phyloP scores from a whole-genome alignment of 2,329 filamentous ascomycete species.

The Pseudovirgaria hyperparasitica region DNA sequence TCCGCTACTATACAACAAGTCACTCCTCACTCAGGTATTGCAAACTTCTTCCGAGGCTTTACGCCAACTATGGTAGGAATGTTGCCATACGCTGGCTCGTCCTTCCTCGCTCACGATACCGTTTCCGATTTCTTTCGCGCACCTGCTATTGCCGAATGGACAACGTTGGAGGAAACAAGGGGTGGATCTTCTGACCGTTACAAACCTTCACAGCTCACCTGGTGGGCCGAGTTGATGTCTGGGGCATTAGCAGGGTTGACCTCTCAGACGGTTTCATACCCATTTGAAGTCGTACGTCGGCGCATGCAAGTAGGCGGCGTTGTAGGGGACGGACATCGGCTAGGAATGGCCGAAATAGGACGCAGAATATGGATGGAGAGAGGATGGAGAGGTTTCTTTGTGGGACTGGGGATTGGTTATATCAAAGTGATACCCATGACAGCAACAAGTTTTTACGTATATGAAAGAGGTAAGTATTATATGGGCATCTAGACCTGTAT shows the following conservation, averaged over 20 bases:
- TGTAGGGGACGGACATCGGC: constrained; percentile 73
- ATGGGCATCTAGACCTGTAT: constrained; percentile 32
- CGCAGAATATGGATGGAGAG: constrained; percentile 60
- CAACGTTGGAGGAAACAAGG: constrained; percentile 52
- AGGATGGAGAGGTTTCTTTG: constrained; percentile 74
- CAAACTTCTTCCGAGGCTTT: constrained; percentile 95
- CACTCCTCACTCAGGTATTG: constrained; percentile 53
- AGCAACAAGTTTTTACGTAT: constrained; percentile 58
- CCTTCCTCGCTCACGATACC: constrained; percentile 90
- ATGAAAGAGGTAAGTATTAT: constrained; percentile 49
- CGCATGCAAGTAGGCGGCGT: constrained; percentile 95
- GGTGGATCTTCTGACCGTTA: constrained; percentile 26
- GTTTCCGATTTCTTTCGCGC: constrained; percentile 71
- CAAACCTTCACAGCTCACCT: constrained; percentile 60
- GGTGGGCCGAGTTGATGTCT: constrained; percentile 74
- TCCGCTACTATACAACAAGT: constrained; percentile 37
- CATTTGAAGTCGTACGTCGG: constrained; percentile 79
- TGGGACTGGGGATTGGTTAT: constrained; percentile 89
- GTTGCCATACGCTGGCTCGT: constrained; percentile 91
- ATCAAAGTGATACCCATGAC: constrained; percentile 86
- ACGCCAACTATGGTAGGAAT: constrained; percentile 82
- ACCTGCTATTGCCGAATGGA: constrained; percentile 54
- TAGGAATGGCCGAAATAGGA: constrained; percentile 69
- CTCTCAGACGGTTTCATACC: constrained; percentile 86
- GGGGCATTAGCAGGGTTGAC: constrained; percentile 80